Evolutionary conservation across 805 yeast genomes (phyloP), one percentile per base, ranked within the genome.

Genomic region (Zygoascus flipseniorum): DNA sequence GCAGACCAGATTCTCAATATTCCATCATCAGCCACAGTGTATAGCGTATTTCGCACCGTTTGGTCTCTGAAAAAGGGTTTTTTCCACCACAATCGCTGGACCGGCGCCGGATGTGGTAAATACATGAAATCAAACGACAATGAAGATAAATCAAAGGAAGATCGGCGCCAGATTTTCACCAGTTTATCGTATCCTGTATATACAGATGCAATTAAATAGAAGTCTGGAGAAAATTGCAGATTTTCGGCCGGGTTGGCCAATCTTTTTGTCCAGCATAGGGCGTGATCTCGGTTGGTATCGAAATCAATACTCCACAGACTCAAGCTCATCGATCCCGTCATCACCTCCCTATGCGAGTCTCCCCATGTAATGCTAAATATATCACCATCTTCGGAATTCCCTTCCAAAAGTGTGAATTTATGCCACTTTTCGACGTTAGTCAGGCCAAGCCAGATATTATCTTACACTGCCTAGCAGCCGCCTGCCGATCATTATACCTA

Each of bases 101-200:
- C 80, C 51, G 75, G 75, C 1, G 74, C 63, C 1, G 83, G 81
- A 62, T 86, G 95, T n/a, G 79, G 75, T 20, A 89, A 68, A 60
- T 85, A 83, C 0, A 80, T 70, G 56, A 88, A 70, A 60, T 85
- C 93, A 64, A 88, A 89, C 28, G 76, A 74, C 6, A 83, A 75
- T 42, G 80, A 76, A 37, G 79, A 81, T 28, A 77, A 76, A 35
- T 85, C 89, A 62, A 82, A 86, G 8, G 85, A 77, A 8, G 81
- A 73, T 50, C 97, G 72, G 52, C 82, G 75, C 96, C 96, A 90
- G 1, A 88, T 73, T 63, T 87, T 88, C 31, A 87, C 81, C 13
- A 85, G 71, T 37, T 74, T 73, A 65, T 88, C 96, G 64, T 76
- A 79, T 31, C 20, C 41, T 43, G 71, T 72, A 0, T 86, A 82